Evolutionary conservation across 345 rosid genomes (phyloP), one percentile per base, ranked within the genome.

Genomic region (Sonneratia caseolaris): DNA sequence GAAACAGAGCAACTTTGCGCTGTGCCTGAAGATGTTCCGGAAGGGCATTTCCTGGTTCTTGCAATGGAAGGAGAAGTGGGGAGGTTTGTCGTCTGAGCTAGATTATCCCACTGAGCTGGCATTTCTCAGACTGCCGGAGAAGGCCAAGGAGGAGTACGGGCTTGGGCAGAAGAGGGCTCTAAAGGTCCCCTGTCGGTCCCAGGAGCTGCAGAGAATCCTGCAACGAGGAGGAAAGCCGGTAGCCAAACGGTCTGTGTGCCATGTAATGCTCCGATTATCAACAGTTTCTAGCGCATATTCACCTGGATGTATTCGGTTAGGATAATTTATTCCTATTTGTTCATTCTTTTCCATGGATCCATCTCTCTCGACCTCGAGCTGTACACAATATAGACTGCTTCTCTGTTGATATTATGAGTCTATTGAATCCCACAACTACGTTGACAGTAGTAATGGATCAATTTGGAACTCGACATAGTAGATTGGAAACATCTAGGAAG

Each of bases 21-120:
- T 53, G 55, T 77, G 70, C 84, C 87, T 0, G 66, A 71, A 0
- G 86, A 82, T 73, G 89, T 84, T 2, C 83, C 80, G 70, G 71
- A 79, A 72, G 87, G 89, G 18, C 83, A 86, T 47, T 81, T 84
- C 72, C 87, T 84, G 21, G 86, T 84, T 66, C 22, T 37, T 16
- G 69, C 69, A 7, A 38, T 13, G 4, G 27, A 38, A 10, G 68
- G 67, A 47, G 66, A 40, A 27, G 35, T 3, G 7, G 15, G 42
- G 73, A 59, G 73, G 53, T 71, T 71, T n/a, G 53, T 57, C 7
- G 67, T 71, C 1, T 27, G 64, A 18, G 19, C 47, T 55, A 53
- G 42, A 32, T 9, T 71, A 71, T 24, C 67, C 59, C 35, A 38
- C 57, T 10, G 64, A 71, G 27, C 73, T 68, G 15, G 36, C 42